Percentiles rank a stretch among this genome's conserved stretches.
phyloP scores from a whole-genome alignment of 176 grass and related monocot genomes.

The Ananas comosus region DNA sequence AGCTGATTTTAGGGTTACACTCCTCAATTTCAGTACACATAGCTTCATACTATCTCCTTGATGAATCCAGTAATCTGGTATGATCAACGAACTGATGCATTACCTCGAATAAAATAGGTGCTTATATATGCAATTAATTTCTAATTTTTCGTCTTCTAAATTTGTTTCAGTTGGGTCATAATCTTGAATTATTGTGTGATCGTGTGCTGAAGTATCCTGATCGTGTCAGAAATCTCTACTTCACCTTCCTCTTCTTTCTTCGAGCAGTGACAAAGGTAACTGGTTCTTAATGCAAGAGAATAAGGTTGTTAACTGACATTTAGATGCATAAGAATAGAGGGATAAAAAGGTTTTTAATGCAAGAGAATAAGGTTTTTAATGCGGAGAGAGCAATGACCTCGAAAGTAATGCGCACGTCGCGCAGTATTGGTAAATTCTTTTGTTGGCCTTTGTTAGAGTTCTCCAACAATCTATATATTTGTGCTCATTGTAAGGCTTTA shows the following conservation, averaged over 20 bases:
- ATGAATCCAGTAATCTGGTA: slow-evolving; percentile 55
- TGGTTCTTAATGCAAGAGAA: too few relatives aligned
- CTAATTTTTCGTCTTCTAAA: slow-evolving; percentile 12
- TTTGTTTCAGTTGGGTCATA: slow-evolving; percentile 68
- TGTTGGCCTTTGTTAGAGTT: too few relatives aligned
- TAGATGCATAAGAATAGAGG: too few relatives aligned
- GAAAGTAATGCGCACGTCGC: too few relatives aligned
- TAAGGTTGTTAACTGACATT: too few relatives aligned
- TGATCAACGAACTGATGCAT: background rate
- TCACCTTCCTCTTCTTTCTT: slow-evolving; percentile 90
- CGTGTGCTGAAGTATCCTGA: slow-evolving; percentile 78
- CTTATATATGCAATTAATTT: background rate
- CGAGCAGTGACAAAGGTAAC: slow-evolving; percentile 85
- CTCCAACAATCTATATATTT: too few relatives aligned
- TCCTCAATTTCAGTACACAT: slow-evolving; percentile 98
- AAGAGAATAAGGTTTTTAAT: too few relatives aligned
- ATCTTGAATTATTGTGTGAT: slow-evolving; percentile 73
- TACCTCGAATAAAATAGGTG: background rate
- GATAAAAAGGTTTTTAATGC: too few relatives aligned
- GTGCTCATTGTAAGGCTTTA: too few relatives aligned
- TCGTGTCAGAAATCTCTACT: slow-evolving; percentile 78
- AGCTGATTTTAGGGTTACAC: slow-evolving; percentile 95
- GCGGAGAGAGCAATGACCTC: too few relatives aligned
- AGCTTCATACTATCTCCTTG: slow-evolving; percentile 80
- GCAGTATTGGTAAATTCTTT: too few relatives aligned